Percentiles rank a stretch among this genome's conserved stretches.
phyloP scores from a whole-genome alignment of 2,329 filamentous ascomycete species.

The Diplodia sapinea region DNA sequence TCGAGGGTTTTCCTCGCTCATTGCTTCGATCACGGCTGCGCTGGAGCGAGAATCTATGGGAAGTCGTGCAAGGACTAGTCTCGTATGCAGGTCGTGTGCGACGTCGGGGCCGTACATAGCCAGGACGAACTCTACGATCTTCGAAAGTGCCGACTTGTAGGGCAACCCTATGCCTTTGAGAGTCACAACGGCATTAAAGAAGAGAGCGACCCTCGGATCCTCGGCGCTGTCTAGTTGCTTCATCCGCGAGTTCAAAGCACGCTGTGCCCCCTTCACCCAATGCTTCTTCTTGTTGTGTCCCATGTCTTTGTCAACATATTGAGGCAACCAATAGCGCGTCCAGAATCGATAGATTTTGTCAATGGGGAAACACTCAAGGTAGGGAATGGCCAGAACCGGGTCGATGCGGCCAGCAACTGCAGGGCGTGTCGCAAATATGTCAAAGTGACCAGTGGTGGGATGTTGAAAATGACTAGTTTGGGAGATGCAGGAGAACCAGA shows the following conservation, averaged over 20 bases:
- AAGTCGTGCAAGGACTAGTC: background rate
- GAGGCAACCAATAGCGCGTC: constrained; percentile 13
- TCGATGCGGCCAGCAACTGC: constrained; percentile 3
- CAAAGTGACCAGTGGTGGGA: background rate
- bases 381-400: background rate
- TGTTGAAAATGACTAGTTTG: background rate
- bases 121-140: constrained; percentile 1
- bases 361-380: background rate
- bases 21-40: constrained; percentile 6
- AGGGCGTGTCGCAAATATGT: background rate
- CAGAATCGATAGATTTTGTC: background rate
- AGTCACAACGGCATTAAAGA: background rate
- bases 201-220: background rate
- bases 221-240: background rate
- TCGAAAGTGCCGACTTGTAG: background rate
- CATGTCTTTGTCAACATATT: constrained; percentile 1
- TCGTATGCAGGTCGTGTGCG: background rate
- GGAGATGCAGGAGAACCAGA: constrained; percentile 14
- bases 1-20: background rate
- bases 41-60: background rate
- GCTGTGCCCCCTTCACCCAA: too few species aligned
- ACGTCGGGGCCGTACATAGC: background rate
- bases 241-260: background rate
- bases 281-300: background rate
- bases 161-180: background rate